phyloP scores from a whole-genome alignment of 257 asterid species.

The Scutellaria barbata region DNA sequence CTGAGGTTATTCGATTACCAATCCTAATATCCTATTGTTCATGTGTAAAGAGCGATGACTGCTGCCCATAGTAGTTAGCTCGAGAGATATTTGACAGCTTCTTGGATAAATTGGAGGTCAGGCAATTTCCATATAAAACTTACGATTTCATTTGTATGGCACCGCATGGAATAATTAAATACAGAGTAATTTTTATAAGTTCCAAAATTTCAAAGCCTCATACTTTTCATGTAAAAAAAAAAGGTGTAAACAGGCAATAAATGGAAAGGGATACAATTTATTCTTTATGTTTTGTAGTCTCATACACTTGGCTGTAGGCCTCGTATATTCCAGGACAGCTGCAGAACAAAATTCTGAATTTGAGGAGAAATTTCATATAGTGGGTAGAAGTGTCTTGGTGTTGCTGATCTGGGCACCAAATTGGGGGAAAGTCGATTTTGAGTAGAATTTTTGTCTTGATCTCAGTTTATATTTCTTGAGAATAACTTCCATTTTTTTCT shows the following conservation, averaged over 20 bases:
- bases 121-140: neutral
- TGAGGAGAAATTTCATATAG: neutral
- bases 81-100: neutral
- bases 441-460: neutral
- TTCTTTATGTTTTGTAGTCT: neutral
- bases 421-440: neutral
- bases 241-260: neutral
- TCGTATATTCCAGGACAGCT: neutral
- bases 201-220: neutral
- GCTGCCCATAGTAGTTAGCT: neutral
- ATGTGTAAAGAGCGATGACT: neutral
- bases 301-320: neutral
- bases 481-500: neutral
- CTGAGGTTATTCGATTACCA: neutral
- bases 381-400: neutral
- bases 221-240: neutral
- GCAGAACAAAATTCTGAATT: neutral
- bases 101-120: neutral
- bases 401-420: slow-evolving; percentile 9
- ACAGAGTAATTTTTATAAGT: neutral
- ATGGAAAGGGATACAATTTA: neutral
- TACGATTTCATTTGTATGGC: neutral
- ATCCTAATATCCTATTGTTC: neutral
- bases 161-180: neutral
- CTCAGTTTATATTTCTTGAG: neutral